Evolutionary conservation across 106 monocot genomes (phyloP), one percentile per base, ranked within the genome.

Genomic region (Platanthera zijinensis): DNA sequence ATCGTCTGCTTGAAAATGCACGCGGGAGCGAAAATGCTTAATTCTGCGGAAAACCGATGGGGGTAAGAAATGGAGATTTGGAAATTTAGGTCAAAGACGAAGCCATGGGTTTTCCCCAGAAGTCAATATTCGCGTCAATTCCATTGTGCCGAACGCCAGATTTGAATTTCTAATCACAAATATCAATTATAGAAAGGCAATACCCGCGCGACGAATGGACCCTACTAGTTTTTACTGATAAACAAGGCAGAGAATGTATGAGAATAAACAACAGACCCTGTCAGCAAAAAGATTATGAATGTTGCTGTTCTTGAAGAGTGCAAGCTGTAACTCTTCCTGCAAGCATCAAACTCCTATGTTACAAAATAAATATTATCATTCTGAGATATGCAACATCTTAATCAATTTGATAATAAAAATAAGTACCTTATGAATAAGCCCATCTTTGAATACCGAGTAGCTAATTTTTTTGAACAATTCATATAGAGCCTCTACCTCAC

Each of bases 271-370:
- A 73, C 84, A 69, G 18, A 95, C 95, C 82, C 95, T 87, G 69
- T 95, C 95, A 19, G 84, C 89, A 57, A 95, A 95, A 39, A 95
- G 86, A 86, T 95, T 95, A 54, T 74, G 62, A 69, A 69, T 91
- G 56, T 83, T 95, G 72, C 84, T 89, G 78, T 95, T 95, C 76
- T 47, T 89, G 84, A 89, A 91, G 75, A 95, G 87, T 10, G 91
- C 95, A 75, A 95, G 84, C 61, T 85, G 91, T 70, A 95, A 91
- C 62, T 95, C 95, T 87, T 95, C 95, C 95, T 95, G 86, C 70
- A 22, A 51, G 79, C 77, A 62, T 76, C 11, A 78, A 46, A 51
- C 32, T 39, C 8, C 7, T 71, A 51, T 10, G 71, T 13, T 9
- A 7, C 15, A 15, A 17, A 71, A 71, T 8, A 46, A 71, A 48